phyloP scores from a whole-genome alignment of 129 eudicot species.

The sunflower (Helianthus annuus) region DNA sequence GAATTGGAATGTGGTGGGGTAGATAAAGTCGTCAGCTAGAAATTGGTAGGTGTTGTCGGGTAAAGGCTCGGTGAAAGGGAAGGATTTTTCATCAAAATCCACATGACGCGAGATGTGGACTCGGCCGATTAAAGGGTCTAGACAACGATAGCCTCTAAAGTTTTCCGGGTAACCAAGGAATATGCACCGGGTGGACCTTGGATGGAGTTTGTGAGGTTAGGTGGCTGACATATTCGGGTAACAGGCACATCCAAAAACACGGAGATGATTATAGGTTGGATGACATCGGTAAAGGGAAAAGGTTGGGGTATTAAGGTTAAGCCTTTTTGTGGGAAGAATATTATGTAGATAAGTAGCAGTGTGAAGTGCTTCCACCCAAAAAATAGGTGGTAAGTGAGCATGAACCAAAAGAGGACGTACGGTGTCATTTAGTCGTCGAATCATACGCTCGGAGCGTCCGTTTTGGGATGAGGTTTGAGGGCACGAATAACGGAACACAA shows the following conservation, averaged over 20 bases:
- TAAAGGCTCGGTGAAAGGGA: no score
- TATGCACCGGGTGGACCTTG: background rate
- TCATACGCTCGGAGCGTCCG: no score
- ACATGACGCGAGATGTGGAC: background rate
- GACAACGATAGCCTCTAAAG: background rate
- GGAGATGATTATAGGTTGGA: background rate
- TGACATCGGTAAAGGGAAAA: background rate
- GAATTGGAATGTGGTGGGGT: no score
- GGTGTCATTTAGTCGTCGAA: no score
- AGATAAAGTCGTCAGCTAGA: no score
- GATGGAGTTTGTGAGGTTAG: background rate
- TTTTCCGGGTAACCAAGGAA: background rate
- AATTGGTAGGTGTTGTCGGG: no score
- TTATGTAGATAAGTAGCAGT: background rate
- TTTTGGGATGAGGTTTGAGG: no score
- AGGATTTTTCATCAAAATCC: no score
- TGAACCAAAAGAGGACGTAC: no score
- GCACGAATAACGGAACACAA: no score
- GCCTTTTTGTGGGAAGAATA: background rate
- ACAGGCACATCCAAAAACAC: background rate
- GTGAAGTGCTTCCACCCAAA: no score
- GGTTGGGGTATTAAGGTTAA: background rate
- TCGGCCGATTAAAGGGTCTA: background rate
- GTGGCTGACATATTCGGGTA: background rate
- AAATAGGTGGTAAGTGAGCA: no score